A percentile compares a stretch with the other conserved stretches of the same genome.
Conservation (phyloP, 192 early-diverging fungal species). For the Phycomyces blakesleeanus region DNA sequence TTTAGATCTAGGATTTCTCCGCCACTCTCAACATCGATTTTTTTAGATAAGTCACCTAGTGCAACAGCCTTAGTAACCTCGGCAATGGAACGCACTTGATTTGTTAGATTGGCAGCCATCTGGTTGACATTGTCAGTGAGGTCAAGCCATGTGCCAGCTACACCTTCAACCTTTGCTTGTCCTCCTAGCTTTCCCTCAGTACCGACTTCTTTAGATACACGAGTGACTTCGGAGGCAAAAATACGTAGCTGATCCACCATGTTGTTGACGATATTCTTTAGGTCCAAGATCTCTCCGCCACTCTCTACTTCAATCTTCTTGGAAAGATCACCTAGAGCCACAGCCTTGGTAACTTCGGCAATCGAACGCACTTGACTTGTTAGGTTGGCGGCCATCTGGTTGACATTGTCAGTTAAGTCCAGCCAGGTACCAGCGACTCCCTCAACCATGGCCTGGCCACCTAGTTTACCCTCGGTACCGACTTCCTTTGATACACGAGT, state of each 20-base stretch:
- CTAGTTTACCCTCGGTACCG: slow-evolving; percentile 56
- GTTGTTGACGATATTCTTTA: slow-evolving; percentile 58
- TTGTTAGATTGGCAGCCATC: slow-evolving; percentile 36
- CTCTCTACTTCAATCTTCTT: slow-evolving; percentile 48
- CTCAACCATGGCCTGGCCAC: slow-evolving; percentile 48
- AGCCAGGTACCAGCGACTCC: slow-evolving; percentile 51
- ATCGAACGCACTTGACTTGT: slow-evolving; percentile 52
- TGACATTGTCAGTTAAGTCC: slow-evolving; percentile 54
- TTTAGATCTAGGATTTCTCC: slow-evolving; percentile 31
- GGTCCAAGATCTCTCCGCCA: slow-evolving; percentile 51
- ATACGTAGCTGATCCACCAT: slow-evolving; percentile 57
- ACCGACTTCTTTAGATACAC: slow-evolving; percentile 61
- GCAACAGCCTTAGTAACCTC: slow-evolving; percentile 62
- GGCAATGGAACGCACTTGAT: slow-evolving; percentile 57
- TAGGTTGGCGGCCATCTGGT: slow-evolving; percentile 54
- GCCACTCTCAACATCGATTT: slow-evolving; percentile 38
- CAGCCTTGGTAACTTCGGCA: slow-evolving; percentile 46
- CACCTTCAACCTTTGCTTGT: slow-evolving; percentile 45
- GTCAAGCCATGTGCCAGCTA: slow-evolving; percentile 12
- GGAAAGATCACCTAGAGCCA: slow-evolving; percentile 46
- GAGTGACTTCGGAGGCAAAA: slow-evolving; percentile 59
- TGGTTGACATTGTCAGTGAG: slow-evolving; percentile 14
- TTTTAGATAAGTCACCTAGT: slow-evolving; percentile 58
- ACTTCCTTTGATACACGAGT: slow-evolving; percentile 54
- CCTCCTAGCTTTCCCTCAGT: slow-evolving; percentile 72